Conservation (phyloP, 2,329 filamentous ascomycete species). For the Aspergillus pseudotamarii region DNA sequence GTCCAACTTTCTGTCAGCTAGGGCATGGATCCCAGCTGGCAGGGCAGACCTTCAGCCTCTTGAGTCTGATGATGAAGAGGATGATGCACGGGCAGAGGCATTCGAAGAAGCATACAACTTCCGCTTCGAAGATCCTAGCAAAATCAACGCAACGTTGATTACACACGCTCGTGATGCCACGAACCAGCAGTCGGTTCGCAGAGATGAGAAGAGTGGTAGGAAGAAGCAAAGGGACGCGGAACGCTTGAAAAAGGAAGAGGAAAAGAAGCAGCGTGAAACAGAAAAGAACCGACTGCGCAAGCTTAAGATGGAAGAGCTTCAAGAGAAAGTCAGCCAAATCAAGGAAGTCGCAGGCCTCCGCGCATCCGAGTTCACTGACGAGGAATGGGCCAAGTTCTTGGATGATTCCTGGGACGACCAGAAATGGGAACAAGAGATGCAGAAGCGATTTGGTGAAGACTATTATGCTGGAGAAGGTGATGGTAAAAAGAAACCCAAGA, state of each 20-base stretch:
- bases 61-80: slow-evolving; percentile 85
- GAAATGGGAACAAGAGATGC: slow-evolving; percentile 90
- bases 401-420: slow-evolving; percentile 88
- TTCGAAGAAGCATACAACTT: slow-evolving; percentile 95
- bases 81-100: slow-evolving; percentile 74
- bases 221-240: slow-evolving; percentile 80
- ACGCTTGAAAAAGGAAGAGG: slow-evolving; percentile 73
- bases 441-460: slow-evolving; percentile 79
- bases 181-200: slow-evolving; percentile 78
- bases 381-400: slow-evolving; percentile 82
- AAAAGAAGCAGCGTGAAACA: slow-evolving; percentile 73
- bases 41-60: slow-evolving; percentile 74
- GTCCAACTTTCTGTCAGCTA: slow-evolving; percentile 91
- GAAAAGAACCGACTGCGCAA: slow-evolving; percentile 84
- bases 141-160: slow-evolving; percentile 82
- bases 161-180: slow-evolving; percentile 88
- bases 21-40: slow-evolving; percentile 80
- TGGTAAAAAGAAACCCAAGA: slow-evolving; percentile 69
- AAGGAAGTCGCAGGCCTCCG: slow-evolving; percentile 82
- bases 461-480: slow-evolving; percentile 73
- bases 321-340: slow-evolving; percentile 83
- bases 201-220: slow-evolving; percentile 76
- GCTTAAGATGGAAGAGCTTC: slow-evolving; percentile 87
- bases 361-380: slow-evolving; percentile 67
- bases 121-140: slow-evolving; percentile 88